These are phyloP conservation scores for Candida labiduridarum DNA, from an alignment of 1,139 yeast genomes.

Conservation along the genomic window DNA sequence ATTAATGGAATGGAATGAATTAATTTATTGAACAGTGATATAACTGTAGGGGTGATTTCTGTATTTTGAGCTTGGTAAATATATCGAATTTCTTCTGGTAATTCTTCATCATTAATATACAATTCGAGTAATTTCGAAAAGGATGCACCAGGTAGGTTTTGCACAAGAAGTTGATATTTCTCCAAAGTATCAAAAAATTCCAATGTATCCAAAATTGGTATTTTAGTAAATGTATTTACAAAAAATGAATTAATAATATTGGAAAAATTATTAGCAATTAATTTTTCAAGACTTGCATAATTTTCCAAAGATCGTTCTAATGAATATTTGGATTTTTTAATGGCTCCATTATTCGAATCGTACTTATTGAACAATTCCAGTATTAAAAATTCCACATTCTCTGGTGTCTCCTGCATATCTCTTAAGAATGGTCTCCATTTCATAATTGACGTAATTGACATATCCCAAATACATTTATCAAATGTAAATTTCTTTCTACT, in stretches of 20 bases:
- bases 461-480: slow-evolving; percentile 40
- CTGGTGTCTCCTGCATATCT: slow-evolving; percentile 19
- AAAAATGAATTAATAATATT: slow-evolving; percentile 34
- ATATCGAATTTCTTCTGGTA: slow-evolving; percentile 16
- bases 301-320: slow-evolving; percentile 20
- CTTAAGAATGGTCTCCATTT: slow-evolving; percentile 35
- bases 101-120: slow-evolving; percentile 12
- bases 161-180: slow-evolving; percentile 26
- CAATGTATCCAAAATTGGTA: slow-evolving; percentile 36
- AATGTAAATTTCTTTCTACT: slow-evolving; percentile 10
- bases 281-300: slow-evolving; percentile 22
- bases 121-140: slow-evolving; percentile 27
- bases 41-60: slow-evolving; percentile 22
- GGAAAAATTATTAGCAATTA: slow-evolving; percentile 24
- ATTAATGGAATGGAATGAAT: slow-evolving; percentile 32
- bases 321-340: slow-evolving; percentile 4
- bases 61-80: slow-evolving; percentile 19
- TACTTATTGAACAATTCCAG: slow-evolving; percentile 22
- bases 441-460: slow-evolving; percentile 38
- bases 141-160: slow-evolving; percentile 23
- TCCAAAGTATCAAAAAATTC: slow-evolving; percentile 35
- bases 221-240: slow-evolving; percentile 37
- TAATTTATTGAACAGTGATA: slow-evolving; percentile 24
- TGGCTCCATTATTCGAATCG: slow-evolving; percentile 14
- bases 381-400: slow-evolving; percentile 18